Percentiles rank a stretch among this genome's conserved stretches.
phyloP scores from a whole-genome alignment of 2,329 filamentous ascomycete species.

The Tympanopsis confertula region DNA sequence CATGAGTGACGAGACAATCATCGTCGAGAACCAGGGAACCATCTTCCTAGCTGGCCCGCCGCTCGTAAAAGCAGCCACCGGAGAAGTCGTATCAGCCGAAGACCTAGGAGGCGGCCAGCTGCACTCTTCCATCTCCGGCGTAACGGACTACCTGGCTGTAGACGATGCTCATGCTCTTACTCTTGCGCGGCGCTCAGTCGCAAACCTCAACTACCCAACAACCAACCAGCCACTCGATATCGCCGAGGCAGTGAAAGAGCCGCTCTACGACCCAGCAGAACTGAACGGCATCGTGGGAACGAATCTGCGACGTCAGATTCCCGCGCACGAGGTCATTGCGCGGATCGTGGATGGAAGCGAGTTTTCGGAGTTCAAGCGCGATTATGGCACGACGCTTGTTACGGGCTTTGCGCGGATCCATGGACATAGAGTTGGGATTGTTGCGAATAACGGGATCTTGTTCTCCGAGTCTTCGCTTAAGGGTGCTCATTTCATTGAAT shows the following conservation, averaged over 20 bases:
- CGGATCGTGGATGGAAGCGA: constrained; percentile 82
- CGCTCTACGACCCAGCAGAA: constrained; percentile 68
- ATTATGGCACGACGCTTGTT: constrained; percentile 79
- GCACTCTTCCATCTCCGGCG: constrained; percentile 81
- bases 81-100: constrained; percentile 81
- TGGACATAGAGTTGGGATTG: constrained; percentile 79
- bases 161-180: constrained; percentile 86
- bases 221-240: constrained; percentile 23
- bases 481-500: constrained; percentile 91
- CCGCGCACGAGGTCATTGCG: constrained; percentile 81
- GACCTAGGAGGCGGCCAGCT: constrained; percentile 82
- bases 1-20: constrained; percentile 97
- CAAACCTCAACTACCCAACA: constrained; percentile 79
- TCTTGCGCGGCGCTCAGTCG: constrained; percentile 70
- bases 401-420: constrained; percentile 87
- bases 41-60: constrained; percentile 94
- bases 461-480: constrained; percentile 84
- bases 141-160: constrained; percentile 89
- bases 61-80: constrained; percentile 89
- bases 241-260: constrained; percentile 47
- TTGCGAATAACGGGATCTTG: constrained; percentile 92
- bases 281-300: constrained; percentile 81
- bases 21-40: constrained; percentile 88
- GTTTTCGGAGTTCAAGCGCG: constrained; percentile 88
- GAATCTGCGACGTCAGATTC: constrained; percentile 75